phyloP scores from a whole-genome alignment of 768 basidiomycete genomes.

The Russula earlei region DNA sequence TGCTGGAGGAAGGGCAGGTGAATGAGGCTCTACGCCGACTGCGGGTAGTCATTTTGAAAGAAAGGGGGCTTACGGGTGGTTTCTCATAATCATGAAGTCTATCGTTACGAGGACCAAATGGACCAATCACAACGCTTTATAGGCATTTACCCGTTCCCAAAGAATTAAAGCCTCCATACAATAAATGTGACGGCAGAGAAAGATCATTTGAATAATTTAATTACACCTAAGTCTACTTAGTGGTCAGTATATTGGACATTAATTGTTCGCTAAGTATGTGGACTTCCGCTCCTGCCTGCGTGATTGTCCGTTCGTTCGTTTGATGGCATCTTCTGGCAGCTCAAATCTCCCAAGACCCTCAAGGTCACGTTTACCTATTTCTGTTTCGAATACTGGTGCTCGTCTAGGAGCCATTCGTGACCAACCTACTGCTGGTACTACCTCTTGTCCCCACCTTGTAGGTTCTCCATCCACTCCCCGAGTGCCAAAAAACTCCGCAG shows the following conservation, averaged over 20 bases:
- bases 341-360: not conserved
- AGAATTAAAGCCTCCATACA: too few species aligned
- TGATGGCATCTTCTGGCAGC: not conserved
- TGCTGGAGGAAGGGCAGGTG: conserved; percentile 54
- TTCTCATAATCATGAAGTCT: too few species aligned
- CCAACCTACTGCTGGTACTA: not conserved
- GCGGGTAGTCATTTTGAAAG: conserved; percentile 22
- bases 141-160: too few species aligned
- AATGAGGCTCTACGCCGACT: conserved; percentile 66
- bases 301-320: too few species aligned
- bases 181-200: too few species aligned
- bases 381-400: not conserved
- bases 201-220: too few species aligned
- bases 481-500: not conserved
- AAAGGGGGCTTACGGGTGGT: conserved; percentile 5
- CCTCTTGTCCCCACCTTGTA: not conserved
- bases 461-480: conserved; percentile 1
- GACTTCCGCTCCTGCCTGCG: too few species aligned
- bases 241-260: too few species aligned
- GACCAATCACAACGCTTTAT: too few species aligned
- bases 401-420: not conserved
- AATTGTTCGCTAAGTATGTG: too few species aligned
- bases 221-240: too few species aligned
- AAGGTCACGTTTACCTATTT: conserved; percentile 11
- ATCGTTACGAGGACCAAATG: too few species aligned